Percentiles rank a stretch among this genome's conserved stretches.
These are phyloP conservation scores for Ilyonectria robusta DNA, from an alignment of 2,329 filamentous ascomycete species.

Conservation along the genomic window DNA sequence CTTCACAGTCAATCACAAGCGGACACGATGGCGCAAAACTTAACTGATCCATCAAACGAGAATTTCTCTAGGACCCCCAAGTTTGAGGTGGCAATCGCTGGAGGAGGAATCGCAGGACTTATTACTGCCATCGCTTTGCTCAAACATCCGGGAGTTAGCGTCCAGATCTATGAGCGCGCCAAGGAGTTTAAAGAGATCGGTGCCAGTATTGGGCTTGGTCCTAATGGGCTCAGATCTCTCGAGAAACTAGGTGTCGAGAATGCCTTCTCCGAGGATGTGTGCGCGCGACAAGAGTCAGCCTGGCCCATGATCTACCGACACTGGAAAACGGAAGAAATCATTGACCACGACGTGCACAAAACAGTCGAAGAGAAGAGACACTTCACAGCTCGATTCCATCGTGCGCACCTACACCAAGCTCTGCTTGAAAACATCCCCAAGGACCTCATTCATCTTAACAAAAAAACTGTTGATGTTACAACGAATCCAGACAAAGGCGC, in stretches of 20 bases:
- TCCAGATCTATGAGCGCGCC: constrained; percentile 66
- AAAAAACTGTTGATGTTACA: constrained; percentile 56
- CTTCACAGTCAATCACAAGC: not conserved
- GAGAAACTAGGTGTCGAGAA: constrained; percentile 64
- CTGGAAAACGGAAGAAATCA: constrained; percentile 48
- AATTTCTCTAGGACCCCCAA: constrained; percentile 18
- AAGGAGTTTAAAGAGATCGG: constrained; percentile 62
- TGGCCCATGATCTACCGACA: constrained; percentile 60
- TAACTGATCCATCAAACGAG: not conserved
- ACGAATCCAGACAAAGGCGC: constrained; percentile 42
- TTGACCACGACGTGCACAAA: constrained; percentile 46
- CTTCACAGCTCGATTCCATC: constrained; percentile 61
- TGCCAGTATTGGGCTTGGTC: constrained; percentile 64
- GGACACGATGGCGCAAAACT: constrained; percentile 4
- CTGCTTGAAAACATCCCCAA: constrained; percentile 61
- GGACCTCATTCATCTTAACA: constrained; percentile 59
- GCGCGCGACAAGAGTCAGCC: constrained; percentile 57
- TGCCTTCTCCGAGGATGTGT: constrained; percentile 58
- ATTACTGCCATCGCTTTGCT: constrained; percentile 62
- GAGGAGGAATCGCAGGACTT: constrained; percentile 66
- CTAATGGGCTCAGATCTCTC: constrained; percentile 67
- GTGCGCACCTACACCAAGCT: constrained; percentile 64
- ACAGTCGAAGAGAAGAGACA: constrained; percentile 61
- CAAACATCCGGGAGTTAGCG: constrained; percentile 56
- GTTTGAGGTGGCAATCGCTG: constrained; percentile 62